phyloP scores from a whole-genome alignment of 257 asterid species.

The Solanum medicagineum region DNA sequence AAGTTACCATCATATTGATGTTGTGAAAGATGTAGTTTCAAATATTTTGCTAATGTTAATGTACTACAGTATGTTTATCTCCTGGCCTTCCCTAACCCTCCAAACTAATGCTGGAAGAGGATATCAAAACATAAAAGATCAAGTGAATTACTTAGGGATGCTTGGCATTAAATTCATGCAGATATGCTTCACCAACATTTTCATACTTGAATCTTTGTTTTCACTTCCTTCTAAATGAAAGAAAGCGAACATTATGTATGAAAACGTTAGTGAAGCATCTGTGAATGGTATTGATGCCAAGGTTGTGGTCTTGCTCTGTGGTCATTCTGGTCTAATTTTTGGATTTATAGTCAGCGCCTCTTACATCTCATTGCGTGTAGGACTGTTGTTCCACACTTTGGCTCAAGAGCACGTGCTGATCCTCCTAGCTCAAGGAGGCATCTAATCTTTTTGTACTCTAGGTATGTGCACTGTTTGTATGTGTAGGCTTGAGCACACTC shows the following conservation, averaged over 20 bases:
- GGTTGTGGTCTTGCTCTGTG: background rate
- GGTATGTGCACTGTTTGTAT: slow-evolving; percentile 3
- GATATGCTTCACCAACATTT: background rate
- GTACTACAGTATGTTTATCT: background rate
- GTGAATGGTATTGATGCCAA: background rate
- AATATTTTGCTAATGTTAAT: background rate
- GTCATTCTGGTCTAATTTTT: slow-evolving; percentile 1
- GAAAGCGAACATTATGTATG: background rate
- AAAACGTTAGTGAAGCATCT: background rate
- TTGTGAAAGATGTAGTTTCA: background rate
- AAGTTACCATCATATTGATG: background rate
- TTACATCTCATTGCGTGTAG: slow-evolving; percentile 1
- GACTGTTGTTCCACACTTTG: slow-evolving; percentile 3
- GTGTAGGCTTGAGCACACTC: background rate
- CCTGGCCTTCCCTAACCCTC: background rate
- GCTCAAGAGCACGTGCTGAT: slow-evolving; percentile 1
- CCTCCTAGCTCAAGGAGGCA: slow-evolving; percentile 6
- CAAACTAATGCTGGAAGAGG: background rate
- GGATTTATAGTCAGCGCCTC: background rate
- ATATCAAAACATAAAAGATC: background rate
- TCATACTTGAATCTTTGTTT: background rate
- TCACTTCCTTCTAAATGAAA: background rate
- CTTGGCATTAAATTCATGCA: background rate
- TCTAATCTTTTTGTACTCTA: background rate
- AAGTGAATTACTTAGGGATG: background rate